phyloP scores from a whole-genome alignment of 2,329 filamentous ascomycete genomes.

The Colletotrichum limetticola region DNA sequence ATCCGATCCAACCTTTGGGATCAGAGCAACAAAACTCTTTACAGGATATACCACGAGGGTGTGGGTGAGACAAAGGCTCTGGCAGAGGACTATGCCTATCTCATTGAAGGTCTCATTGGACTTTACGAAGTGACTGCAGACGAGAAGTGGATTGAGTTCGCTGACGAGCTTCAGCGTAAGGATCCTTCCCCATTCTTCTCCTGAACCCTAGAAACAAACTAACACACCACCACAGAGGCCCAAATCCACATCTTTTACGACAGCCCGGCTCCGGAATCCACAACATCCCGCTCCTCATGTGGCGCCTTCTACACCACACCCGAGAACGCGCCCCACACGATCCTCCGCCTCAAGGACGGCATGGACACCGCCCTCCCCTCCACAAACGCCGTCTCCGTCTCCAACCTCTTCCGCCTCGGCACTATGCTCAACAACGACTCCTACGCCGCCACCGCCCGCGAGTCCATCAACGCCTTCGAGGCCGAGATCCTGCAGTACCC shows the following conservation, averaged over 20 bases:
- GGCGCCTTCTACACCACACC: slow-evolving; percentile 81
- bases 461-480: slow-evolving; percentile 87
- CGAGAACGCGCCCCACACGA: slow-evolving; percentile 71
- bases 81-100: slow-evolving; percentile 93
- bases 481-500: slow-evolving; percentile 93
- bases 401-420: slow-evolving; percentile 86
- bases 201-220: slow-evolving; percentile 30
- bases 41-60: slow-evolving; percentile 78
- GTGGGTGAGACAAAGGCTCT: slow-evolving; percentile 77
- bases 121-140: slow-evolving; percentile 87
- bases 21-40: slow-evolving; percentile 68
- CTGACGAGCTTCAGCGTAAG: slow-evolving; percentile 80
- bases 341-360: slow-evolving; percentile 91
- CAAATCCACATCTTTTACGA: slow-evolving; percentile 87
- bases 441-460: slow-evolving; percentile 73
- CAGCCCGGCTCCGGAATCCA: slow-evolving; percentile 48
- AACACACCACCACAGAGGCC: slow-evolving; percentile 58
- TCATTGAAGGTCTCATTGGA: slow-evolving; percentile 84
- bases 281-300: slow-evolving; percentile 52
- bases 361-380: slow-evolving; percentile 94
- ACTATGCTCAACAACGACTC: slow-evolving; percentile 73
- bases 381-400: slow-evolving; percentile 86
- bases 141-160: slow-evolving; percentile 80
- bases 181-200: neutral
- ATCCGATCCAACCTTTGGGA: slow-evolving; percentile 82